Percentiles rank a stretch among this genome's conserved stretches.
These are phyloP conservation scores for Backusella sp. DNA, from an alignment of 192 early-diverging fungal species.

Conservation along the genomic window DNA sequence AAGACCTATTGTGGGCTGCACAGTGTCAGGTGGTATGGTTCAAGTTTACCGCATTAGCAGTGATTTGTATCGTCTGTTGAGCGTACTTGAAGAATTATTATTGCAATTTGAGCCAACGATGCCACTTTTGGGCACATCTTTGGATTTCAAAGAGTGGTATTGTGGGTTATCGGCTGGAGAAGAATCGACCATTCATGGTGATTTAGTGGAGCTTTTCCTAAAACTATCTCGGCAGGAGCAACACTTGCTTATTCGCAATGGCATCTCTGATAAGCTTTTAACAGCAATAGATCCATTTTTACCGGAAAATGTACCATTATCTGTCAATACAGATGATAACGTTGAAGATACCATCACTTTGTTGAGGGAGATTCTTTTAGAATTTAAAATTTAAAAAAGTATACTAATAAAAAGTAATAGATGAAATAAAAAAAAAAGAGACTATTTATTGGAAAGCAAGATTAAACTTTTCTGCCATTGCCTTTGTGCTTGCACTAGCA, in stretches of 20 bases:
- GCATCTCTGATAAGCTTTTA: neutral
- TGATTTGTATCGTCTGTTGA: neutral
- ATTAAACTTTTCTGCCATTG: conserved; percentile 59
- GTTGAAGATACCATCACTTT: neutral
- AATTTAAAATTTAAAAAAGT: neutral
- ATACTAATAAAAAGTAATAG: neutral
- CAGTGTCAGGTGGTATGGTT: conserved; percentile 17
- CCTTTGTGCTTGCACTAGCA: conserved; percentile 60
- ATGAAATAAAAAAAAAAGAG: neutral
- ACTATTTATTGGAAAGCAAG: conserved; percentile 64
- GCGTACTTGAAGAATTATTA: neutral
- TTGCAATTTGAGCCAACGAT: neutral
- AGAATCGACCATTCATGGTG: conserved; percentile 8
- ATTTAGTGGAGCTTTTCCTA: neutral
- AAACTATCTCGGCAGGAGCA: neutral
- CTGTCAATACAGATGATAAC: neutral
- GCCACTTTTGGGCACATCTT: conserved; percentile 1
- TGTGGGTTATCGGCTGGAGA: conserved; percentile 7
- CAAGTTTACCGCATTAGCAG: neutral
- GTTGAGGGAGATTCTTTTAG: neutral
- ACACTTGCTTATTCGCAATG: neutral
- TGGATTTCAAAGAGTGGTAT: conserved; percentile 18
- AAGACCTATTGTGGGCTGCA: conserved; percentile 18
- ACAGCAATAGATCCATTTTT: neutral
- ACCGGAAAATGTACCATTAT: neutral